Conservation (phyloP, 2,329 filamentous ascomycete genomes). For the Beauveria caledonica region DNA sequence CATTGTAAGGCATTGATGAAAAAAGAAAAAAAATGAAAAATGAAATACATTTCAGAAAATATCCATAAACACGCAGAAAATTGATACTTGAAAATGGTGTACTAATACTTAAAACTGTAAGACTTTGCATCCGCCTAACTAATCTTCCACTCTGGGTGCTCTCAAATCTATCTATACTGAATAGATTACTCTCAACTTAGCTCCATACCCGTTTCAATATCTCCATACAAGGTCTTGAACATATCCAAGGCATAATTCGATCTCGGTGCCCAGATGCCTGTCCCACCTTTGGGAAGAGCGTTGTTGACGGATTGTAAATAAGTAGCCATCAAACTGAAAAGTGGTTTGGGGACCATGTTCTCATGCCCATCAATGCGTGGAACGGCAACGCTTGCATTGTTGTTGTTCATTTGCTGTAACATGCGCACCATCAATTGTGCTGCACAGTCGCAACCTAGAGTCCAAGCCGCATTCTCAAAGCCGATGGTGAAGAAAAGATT, state of each 20-base stretch:
- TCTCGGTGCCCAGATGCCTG: constrained; percentile 25
- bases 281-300: constrained; percentile 39
- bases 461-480: constrained; percentile 55
- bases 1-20: no score
- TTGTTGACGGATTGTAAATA: constrained; percentile 37
- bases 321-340: constrained; percentile 40
- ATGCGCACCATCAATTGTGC: constrained; percentile 41
- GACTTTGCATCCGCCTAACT: no score
- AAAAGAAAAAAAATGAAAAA: no score
- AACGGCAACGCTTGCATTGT: constrained; percentile 32
- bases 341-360: constrained; percentile 28
- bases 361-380: constrained; percentile 30
- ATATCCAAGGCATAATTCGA: constrained; percentile 21
- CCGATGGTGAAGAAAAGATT: constrained; percentile 52
- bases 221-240: background rate
- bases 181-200: background rate
- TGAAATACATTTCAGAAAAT: no score
- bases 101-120: no score
- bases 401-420: constrained; percentile 39
- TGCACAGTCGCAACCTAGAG: constrained; percentile 49
- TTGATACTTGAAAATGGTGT: no score
- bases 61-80: no score
- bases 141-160: no score
- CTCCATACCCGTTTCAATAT: background rate
- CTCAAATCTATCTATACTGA: no score